Base-by-base conservation (phyloP, 2,329 filamentous ascomycete genomes). In the Botrytis fragariae region DNA sequence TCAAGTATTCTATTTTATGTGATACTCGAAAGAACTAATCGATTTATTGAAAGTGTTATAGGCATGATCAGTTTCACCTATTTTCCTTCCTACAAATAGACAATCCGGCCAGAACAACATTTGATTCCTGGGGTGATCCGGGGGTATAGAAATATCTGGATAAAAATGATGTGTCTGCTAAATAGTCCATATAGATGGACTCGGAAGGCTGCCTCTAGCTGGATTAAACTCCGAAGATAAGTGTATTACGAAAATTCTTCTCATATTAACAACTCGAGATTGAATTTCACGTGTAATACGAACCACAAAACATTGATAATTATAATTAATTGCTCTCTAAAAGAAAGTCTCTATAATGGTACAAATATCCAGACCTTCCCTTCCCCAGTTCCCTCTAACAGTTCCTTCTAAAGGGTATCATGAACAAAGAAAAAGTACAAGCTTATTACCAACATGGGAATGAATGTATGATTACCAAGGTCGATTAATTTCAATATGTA, bases 341-440 rank as follows among this genome's bases (percentile, higher is more conserved):
- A 4, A 6, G n/a, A 68, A 32, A 71, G 42, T 64, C 45, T 51
- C 7, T 7, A 51, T 42, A 42, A 25, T 51, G 14, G 22, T 42
- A 71, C 44, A 65, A 32, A 16, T 59, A 69, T 61, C 71, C 51
- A 37, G 29, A 61, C 35, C 18, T 39, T 16, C 14, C 25, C 37
- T 12, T 7, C 2, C 44, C 44, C 22, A 35, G 20, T 45, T n/a
- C 32, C 20, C 51, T 39, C 54, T 25, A 44, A 44, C 63, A 73
- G 1, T 25, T 57, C 32, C 48, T 72, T 44, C 69, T 57, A 68
- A 64, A 54, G 73, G 73, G 73, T 74, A 74, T 74, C 73, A 72
- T 74, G 54, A 72, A 72, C n/a, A 68, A 72, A 74, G 25, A 45
- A 42, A 69, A 65, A 42, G 18, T 32, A 25, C 63, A n/a, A 60